Percentiles rank a stretch among this genome's conserved stretches.
Evolutionary conservation across 331 rosid species (phyloP).

Genomic region (Stylosanthes scabra): DNA sequence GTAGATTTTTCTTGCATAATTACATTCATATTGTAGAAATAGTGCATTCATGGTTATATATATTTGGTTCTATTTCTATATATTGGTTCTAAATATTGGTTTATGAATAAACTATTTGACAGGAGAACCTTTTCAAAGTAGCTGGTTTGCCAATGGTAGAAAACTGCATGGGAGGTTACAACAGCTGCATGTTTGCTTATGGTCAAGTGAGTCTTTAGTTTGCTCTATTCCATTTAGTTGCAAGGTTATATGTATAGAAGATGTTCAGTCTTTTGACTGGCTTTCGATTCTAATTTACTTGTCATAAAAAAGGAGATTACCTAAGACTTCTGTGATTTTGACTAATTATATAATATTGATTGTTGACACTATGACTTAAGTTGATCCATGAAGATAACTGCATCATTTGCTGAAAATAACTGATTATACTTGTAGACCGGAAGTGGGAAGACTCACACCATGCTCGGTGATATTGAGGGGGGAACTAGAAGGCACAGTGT

Average conservation of each 20-base stretch:
- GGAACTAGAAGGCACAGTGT: slow-evolving; percentile 97
- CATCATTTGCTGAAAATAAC: slow-evolving; percentile 16
- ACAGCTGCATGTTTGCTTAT: slow-evolving; percentile 99
- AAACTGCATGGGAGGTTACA: slow-evolving; percentile 96
- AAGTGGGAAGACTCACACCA: slow-evolving; percentile 99
- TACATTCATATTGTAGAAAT: slow-evolving; percentile 1
- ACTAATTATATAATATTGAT: neutral
- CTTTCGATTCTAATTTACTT: neutral
- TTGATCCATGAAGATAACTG: too few species aligned
- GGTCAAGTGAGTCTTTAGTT: slow-evolving; percentile 82
- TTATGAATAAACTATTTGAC: slow-evolving; percentile 40
- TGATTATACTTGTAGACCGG: slow-evolving; percentile 70
- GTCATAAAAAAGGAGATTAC: neutral
- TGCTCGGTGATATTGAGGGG: slow-evolving; percentile 99
- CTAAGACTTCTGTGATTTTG: slow-evolving; percentile 2
- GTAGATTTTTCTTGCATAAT: slow-evolving; percentile 41
- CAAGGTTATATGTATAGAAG: neutral
- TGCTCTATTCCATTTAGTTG: slow-evolving; percentile 22
- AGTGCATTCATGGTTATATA: neutral
- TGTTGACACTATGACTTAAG: too few species aligned
- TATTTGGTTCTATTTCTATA: neutral
- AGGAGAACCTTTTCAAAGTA: slow-evolving; percentile 92
- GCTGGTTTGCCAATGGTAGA: slow-evolving; percentile 99
- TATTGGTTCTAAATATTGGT: slow-evolving; percentile 15
- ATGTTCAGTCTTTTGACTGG: neutral